Percentiles rank a stretch among this genome's conserved stretches.
Conservation (phyloP, 805 yeast genomes). For the Yarrowia bubula region DNA sequence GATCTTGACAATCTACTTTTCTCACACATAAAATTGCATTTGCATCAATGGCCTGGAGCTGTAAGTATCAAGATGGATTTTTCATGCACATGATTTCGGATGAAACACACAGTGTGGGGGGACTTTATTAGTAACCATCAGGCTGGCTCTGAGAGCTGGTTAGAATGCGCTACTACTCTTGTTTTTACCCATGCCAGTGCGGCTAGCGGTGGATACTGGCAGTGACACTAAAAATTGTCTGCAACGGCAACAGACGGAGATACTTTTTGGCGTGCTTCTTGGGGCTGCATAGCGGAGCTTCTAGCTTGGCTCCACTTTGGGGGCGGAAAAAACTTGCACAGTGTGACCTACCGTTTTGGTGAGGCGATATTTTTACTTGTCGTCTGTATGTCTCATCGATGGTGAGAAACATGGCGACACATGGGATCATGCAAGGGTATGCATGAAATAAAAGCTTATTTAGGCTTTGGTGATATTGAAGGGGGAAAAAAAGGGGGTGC, state of each 20-base stretch:
- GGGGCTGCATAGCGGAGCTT: no score
- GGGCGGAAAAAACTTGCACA: constrained; percentile 3
- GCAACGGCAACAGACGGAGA: neutral
- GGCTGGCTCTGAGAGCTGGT: neutral
- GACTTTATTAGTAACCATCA: neutral
- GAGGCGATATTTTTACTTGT: neutral
- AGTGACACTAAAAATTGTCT: neutral
- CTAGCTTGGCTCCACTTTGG: neutral
- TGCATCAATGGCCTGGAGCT: constrained; percentile 28
- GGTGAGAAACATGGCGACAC: constrained; percentile 20
- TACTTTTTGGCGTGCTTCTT: no score
- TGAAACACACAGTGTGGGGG: neutral
- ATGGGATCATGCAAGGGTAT: constrained; percentile 17
- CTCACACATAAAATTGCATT: constrained; percentile 22
- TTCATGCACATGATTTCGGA: no score
- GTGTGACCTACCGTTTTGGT: constrained; percentile 6
- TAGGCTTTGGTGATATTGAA: neutral
- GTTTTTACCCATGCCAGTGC: neutral
- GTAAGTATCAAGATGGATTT: neutral
- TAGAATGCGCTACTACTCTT: neutral
- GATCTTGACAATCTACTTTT: neutral
- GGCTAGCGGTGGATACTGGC: neutral
- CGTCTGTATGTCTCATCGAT: neutral
- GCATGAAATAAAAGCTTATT: neutral
- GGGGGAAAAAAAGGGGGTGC: constrained; percentile 11